Evolutionary conservation across 495 filamentous ascomycete genomes (phyloP).

Genomic region (Tuber umbilicatum): DNA sequence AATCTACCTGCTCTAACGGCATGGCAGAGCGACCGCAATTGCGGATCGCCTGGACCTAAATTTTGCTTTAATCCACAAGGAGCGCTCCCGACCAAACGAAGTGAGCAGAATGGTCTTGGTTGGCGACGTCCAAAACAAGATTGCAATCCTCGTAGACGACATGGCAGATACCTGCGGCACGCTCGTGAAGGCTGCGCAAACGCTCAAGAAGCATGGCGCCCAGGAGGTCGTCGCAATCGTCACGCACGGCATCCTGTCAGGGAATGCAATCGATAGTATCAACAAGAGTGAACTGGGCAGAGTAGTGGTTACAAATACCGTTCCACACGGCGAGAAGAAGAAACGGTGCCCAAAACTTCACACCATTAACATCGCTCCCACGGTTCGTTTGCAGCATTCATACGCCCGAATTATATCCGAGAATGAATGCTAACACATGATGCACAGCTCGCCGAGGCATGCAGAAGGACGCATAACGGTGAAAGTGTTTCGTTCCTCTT

Average conservation of each 20-base stretch:
- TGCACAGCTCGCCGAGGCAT: constrained; percentile 53
- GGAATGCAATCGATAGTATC: constrained; percentile 81
- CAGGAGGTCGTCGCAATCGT: constrained; percentile 87
- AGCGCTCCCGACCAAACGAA: constrained; percentile 89
- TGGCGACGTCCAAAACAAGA: constrained; percentile 60
- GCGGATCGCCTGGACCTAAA: constrained; percentile 88
- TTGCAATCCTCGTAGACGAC: constrained; percentile 57
- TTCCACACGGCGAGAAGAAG: constrained; percentile 79
- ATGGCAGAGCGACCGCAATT: constrained; percentile 75
- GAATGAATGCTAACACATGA: background rate
- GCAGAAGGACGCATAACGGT: constrained; percentile 90
- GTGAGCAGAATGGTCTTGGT: constrained; percentile 94
- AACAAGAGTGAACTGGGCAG: constrained; percentile 72
- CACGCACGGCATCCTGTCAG: constrained; percentile 89
- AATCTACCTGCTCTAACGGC: constrained; percentile 2
- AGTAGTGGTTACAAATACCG: constrained; percentile 95
- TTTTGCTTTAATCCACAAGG: constrained; percentile 99
- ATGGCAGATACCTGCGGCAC: constrained; percentile 97
- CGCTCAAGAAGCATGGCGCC: constrained; percentile 82
- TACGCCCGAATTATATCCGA: background rate
- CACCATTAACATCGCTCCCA: constrained; percentile 91
- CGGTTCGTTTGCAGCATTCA: constrained; percentile 47
- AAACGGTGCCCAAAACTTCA: constrained; percentile 68
- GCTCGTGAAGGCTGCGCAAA: constrained; percentile 84
- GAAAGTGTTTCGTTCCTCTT: constrained; percentile 91